Base-by-base conservation (phyloP, 139 green algal genomes). In the Picochlorum sp. region DNA sequence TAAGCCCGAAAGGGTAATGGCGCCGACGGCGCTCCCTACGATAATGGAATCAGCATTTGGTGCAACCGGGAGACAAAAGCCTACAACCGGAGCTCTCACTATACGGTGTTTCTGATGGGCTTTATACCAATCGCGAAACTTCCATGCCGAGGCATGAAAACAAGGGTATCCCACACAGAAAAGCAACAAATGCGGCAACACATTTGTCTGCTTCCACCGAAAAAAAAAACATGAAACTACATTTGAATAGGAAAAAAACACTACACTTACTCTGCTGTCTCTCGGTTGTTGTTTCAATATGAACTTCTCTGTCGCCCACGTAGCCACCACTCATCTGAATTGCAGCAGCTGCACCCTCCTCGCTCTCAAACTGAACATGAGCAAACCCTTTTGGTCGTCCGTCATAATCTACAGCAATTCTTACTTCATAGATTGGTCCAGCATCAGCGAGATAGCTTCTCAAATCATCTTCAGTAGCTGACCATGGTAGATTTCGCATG, bases 401-500 rank as follows among this genome's bases (percentile, higher is more conserved):
- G 33, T 87, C 74, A 45, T 75, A 62, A 57, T 73, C 78, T 31
- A 60, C 47, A 8, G 79, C 81, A 40, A 89, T 75, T 47, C 81
- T 76, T 31, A 81, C 73, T 24, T 69, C 47, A 4, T 33, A 16
- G 31, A 50, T 25, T 22, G 29, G 45, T 2, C 41, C 28, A 32
- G 50, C 33, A 32, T 73, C 53, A 8, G 18, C 51, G 31, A 86
- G 79, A 65, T 80, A 80, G 24, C 65, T 60, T 5, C 10, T n/a
- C 3, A 86, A 33, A 24, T 40, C 40, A 13, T 82, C 55, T 47
- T 88, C 72, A 41, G 63, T 59, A 4, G 68, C 78, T 2, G 53
- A 33, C 70, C 70, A 90, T 37, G 82, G 63, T 49, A 90, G 63
- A 66, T 90, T 90, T 47, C 81, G 78, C 13, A 85, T 68, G 62